Evolutionary conservation across 495 filamentous ascomycete genomes (phyloP).

Genomic region (Hypoxylon perforatum): DNA sequence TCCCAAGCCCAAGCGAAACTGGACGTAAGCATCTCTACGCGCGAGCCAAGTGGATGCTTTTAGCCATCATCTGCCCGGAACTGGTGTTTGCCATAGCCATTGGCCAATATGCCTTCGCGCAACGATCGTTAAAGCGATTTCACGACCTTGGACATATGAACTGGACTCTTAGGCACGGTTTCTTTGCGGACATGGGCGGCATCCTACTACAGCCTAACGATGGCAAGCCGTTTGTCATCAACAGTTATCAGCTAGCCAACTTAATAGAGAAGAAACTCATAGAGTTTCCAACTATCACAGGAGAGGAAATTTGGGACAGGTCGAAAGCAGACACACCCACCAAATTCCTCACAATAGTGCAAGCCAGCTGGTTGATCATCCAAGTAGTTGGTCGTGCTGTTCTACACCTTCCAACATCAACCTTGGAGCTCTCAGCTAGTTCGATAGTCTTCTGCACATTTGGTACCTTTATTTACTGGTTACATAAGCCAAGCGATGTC

Average conservation of each 20-base stretch:
- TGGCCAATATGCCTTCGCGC: background rate
- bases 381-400: background rate
- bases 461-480: background rate
- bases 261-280: conserved; percentile 18
- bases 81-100: background rate
- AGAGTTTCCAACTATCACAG: background rate
- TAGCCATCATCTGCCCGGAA: background rate
- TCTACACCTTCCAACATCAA: background rate
- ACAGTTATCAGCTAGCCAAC: background rate
- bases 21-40: background rate
- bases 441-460: background rate
- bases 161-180: conserved; percentile 53
- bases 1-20: background rate
- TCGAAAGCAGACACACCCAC: conserved; percentile 47
- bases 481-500: background rate
- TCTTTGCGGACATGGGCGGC: conserved; percentile 55
- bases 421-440: background rate
- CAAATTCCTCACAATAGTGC: conserved; percentile 1
- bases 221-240: conserved; percentile 34
- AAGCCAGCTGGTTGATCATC: background rate
- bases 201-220: conserved; percentile 40
- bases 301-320: conserved; percentile 49
- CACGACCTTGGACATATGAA: conserved; percentile 24
- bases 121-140: conserved; percentile 21
- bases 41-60: background rate